Base-by-base conservation (phyloP, 345 rosid genomes). In the Excoecaria cochinchinensis region DNA sequence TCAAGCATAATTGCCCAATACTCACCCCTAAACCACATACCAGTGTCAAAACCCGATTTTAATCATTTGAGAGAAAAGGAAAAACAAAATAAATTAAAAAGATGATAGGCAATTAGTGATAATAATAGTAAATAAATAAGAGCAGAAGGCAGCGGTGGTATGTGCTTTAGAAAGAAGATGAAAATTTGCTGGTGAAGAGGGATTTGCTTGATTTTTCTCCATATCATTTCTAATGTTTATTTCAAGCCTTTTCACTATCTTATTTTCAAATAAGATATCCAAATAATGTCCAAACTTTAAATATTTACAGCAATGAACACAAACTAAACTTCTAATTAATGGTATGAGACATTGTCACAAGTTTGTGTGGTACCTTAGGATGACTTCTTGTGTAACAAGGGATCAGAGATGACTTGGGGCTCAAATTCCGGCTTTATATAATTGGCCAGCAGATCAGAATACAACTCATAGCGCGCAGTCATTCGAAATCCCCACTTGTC, bases 401-500 rank as follows among this genome's bases (percentile, higher is more conserved):
- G 97, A 74, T 95, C 97, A 38, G 92, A 81, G 51, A 93, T 77
- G 77, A 93, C 87, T 79, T 89, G 93, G 60, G 97, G 91, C 76
- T 88, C 85, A 58, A 88, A 95, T 63, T 89, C 91, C 12, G 95
- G 93, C 79, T 86, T 89, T 78, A 88, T 31, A 58, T 95, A 95
- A 36, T 46, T 71, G 10, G 78, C 82, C 13, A 95, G 85, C 75
- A 89, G 40, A 65, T 89, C 90, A 0, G 90, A 90, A 72, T 93
- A 91, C 36, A 88, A 53, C 58, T 91, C 95, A 0, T 95, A 95
- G 42, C 96, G 85, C 13, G 98, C 90, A 78, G 93, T 92, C 98
- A 90, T 90, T 65, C 89, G 80, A 79, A 95, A 91, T 15, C 99
- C 94, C 99, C 98, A 95, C 80, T 89, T 93, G 83, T 95, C 99